These are phyloP conservation scores for Crithidia brevicula DNA, from an alignment of 208 protist species.

Conservation along the genomic window DNA sequence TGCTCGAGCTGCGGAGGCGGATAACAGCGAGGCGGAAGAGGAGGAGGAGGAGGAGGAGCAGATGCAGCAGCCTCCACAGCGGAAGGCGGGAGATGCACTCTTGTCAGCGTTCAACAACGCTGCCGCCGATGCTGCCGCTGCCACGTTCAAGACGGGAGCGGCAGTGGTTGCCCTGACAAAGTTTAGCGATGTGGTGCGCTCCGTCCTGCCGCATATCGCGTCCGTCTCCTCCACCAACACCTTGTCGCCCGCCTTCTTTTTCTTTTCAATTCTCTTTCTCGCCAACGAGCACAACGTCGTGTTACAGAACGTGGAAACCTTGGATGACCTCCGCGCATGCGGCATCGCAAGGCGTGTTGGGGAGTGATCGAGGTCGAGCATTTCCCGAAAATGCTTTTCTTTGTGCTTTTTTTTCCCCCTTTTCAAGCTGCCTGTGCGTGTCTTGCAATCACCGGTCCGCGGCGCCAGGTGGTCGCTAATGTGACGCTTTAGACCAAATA, in stretches of 20 bases:
- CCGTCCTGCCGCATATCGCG: conserved; percentile 66
- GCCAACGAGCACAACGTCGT: conserved; percentile 90
- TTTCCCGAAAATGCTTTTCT: conserved; percentile 1
- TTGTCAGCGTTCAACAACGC: not conserved
- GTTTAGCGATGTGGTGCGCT: conserved; percentile 76
- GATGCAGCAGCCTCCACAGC: not conserved
- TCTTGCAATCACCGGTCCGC: no score
- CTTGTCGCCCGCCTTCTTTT: conserved; percentile 91
- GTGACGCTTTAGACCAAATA: no score
- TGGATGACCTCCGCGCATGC: conserved; percentile 69
- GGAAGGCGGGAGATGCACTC: not conserved
- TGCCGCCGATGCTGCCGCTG: not conserved
- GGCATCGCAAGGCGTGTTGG: conserved; percentile 47
- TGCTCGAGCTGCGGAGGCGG: conserved; percentile 5
- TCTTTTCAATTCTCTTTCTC: conserved; percentile 92
- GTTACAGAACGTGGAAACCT: conserved; percentile 60
- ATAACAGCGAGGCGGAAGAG: not conserved
- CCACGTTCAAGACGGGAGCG: not conserved
- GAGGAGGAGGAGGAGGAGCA: not conserved
- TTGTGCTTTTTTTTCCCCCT: conserved; percentile 26
- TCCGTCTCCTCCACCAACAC: conserved; percentile 76
- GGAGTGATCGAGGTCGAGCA: not conserved
- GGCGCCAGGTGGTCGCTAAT: no score
- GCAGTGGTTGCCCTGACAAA: conserved; percentile 10
- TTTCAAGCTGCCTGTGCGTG: no score